Evolutionary conservation across 306 rosid genomes (phyloP), one percentile per base, ranked within the genome.

Genomic region (Cajanus cajan): DNA sequence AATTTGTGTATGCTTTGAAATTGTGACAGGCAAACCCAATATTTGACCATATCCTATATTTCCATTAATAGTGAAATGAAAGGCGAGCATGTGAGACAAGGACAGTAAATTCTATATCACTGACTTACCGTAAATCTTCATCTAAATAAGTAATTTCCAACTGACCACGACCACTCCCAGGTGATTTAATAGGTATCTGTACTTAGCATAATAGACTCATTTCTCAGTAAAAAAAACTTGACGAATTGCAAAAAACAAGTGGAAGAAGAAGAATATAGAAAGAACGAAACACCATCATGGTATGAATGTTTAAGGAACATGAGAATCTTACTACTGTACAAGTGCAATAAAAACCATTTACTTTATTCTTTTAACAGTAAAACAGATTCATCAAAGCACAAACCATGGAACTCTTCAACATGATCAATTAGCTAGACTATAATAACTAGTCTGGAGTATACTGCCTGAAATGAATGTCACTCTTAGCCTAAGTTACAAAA

Each of bases 71-170:
- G n/a, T n/a, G 15, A 18, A 18, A 9, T 3, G 2, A 31, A 28
- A 57, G 9, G 24, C 10, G 54, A 57, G 25, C 54, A 68, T 45
- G 71, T 21, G 45, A 81, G 81, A 39, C 58, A 21, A 15, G 15
- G 78, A 54, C 40, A n/a, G 16, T 16, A 19, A 34, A 34, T 44
- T 58, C n/a, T 16, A 1, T 25, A 78, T 37, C 59, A 41, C 22
- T 16, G 51, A 72, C 87, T 85, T 43, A 92, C 98, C 98, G 80
- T 50, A 92, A 63, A 39, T 94, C 96, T 86, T 94, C 92, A 80
- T 94, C 97, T 86, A 92, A 72, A 76, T 92, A 94, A 57, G 97
- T 92, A 41, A 89, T 88, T 83, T 94, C 98, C 73, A 94, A 71
- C 72, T 88, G 87, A 48, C 98, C 98, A 3, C 93, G 96, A 71